Evolutionary conservation across 805 yeast species (phyloP), one percentile per base, ranked within the genome.

Genomic region (Suhomyces faveliae): DNA sequence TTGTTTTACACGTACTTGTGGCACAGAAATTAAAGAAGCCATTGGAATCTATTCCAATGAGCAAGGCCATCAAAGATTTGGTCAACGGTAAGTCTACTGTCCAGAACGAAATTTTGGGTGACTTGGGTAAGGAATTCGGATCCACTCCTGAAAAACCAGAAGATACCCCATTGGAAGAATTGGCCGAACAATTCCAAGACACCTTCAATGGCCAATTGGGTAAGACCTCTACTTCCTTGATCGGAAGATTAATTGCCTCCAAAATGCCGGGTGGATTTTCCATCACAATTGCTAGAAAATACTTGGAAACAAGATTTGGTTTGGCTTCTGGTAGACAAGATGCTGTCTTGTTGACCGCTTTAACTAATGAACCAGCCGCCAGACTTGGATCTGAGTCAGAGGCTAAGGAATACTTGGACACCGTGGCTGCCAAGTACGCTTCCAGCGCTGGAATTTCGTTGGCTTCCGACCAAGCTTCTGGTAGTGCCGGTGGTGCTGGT

Each of bases 251-350:
- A 63, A 87, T 91, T 77, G 84, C 98, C 9, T 86, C 97, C 23
- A 94, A 94, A 77, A 94, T 94, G 98, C 98, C 99, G 46, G 99
- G 99, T 80, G 99, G 99, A 17, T 94, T 92, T 73, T 87, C 96
- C 42, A 85, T 92, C 59, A 85, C 97, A 52, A 76, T 80, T 55
- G 96, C 96, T 45, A 86, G 97, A 78, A 89, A 91, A 70, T 88
- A 94, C 73, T 81, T 94, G 67, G 91, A 87, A 74, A 66, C 91
- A 40, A 83, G 92, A 70, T 94, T 88, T 88, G 99, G 99, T 58
- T 80, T 94, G 60, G 95, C 87, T 56, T 53, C 87, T 41, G 97
- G 97, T 60, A 85, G 98, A 77, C 98, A 92, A 76, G 98, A 94
- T 67, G 80, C 95, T 42, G 90, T 85, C 33, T 77, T 94, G 63